Evolutionary conservation across 306 rosid species (phyloP), one percentile per base, ranked within the genome.

Genomic region (Luffa acutangula): DNA sequence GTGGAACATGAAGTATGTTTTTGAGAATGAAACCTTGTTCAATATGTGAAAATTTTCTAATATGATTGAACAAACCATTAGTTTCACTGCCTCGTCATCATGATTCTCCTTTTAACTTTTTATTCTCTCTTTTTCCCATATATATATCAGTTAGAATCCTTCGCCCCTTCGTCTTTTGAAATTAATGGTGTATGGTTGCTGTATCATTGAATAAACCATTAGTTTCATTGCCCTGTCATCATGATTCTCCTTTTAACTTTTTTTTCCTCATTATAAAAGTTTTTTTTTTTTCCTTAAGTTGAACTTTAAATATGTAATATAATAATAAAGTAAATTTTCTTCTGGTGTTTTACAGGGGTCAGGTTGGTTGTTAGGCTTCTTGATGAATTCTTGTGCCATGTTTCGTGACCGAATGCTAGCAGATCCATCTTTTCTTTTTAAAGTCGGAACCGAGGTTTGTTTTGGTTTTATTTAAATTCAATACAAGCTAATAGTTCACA

Each of bases 391-490:
- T 76, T 91, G 97, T 77, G 75, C 94, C 48, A 90, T 93, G 91
- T 80, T 93, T 79, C 91, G 98, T 41, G 89, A 91, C 46, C 86
- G 97, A 84, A 93, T 93, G 98, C 83, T 93, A 41, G 97, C 96
- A 9, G 93, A 93, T 85, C 98, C 97, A 84, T 91, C 97, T 51
- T 93, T 93, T 84, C 92, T 93, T 49, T 93, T 93, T 73, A 93
- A 91, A 93, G 93, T 93, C 76, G 97, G 96, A 70, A 91, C 88
- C 15, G 96, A 91, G 98, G 98, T 93, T 86, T 83, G 89, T 83
- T 82, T 79, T 58, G 77, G 58, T 33, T 31, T 31, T 17, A 14
- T 46, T 48, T 5, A 18, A 56, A 64, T 43, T 48, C 57, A 17
- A 9, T 78, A 7, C 10, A 78, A 56, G 34, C 57, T 21, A 46